Evolutionary conservation across 2,329 filamentous ascomycete genomes (phyloP), one percentile per base, ranked within the genome.

Genomic region (Emergomyces orientalis): DNA sequence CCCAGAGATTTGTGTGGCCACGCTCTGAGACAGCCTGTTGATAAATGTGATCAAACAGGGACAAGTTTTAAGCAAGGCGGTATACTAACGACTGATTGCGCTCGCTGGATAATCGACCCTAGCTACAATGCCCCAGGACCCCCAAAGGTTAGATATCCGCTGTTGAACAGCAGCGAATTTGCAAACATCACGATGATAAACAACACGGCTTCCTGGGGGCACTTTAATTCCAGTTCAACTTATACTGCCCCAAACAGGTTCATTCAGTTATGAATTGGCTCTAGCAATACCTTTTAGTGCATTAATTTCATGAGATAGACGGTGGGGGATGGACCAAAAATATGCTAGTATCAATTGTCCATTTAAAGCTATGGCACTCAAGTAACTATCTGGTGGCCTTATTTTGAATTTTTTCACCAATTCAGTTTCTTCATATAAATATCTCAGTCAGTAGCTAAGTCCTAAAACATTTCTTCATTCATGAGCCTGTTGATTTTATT

Each of bases 11-110:
- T 32, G 32, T 61, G 60, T 22, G 49, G 49, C 30, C 2, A n/a
- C 25, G 17, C 51, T 14, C 17, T 61, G 6, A 54, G 49, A 30
- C n/a, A 56, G 34, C 9, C 39, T 25, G 27, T 61, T 32, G 60
- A 61, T 27, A 45, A 61, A 39, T 61, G 60, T 22, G 49, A 61
- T 54, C n/a, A n/a, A 27, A 34, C n/a, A n/a, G 22, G 22, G 32
- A 55, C 45, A 5, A 41, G 39, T 37, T 55, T 39, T 22, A 56
- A 61, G 41, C 27, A 61, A 19, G 49, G 60, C 1, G 60, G 47
- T n/a, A 43, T 32, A 11, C 22, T 34, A 13, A 55, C 47, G 13
- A 34, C 47, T 13, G 39, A 45, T 45, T 61, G 60, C 22, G 45
- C 49, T 27, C 49, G 45, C 25, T 61, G 60, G 60, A 54, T 25